These are phyloP conservation scores for Pyrenopolyporus hunteri DNA, from an alignment of 495 filamentous ascomycete genomes.

Conservation along the genomic window DNA sequence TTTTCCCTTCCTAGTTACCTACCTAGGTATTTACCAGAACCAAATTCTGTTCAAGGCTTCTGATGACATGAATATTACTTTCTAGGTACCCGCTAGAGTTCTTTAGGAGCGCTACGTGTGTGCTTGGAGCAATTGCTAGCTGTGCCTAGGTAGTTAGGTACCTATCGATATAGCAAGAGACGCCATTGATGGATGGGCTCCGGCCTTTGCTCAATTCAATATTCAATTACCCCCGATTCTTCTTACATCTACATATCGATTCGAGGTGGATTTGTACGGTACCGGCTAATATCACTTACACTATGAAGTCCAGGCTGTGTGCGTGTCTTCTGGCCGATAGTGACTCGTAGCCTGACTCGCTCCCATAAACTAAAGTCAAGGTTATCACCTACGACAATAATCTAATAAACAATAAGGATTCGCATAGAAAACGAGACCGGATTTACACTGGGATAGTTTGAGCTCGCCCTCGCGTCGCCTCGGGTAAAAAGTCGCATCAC, in stretches of 20 bases:
- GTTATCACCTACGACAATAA: conserved; percentile 55
- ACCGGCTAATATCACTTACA: conserved; percentile 63
- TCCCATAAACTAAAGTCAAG: conserved; percentile 37
- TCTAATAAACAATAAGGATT: conserved; percentile 62
- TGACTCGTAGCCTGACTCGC: conserved; percentile 48
- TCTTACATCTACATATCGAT: conserved; percentile 55
- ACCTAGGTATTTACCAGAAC: no score
- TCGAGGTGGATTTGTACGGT: conserved; percentile 59
- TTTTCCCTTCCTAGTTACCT: no score
- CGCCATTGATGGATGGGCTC: conserved; percentile 54
- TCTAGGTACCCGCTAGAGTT: no score
- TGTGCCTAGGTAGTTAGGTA: no score
- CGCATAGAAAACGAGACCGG: conserved; percentile 30
- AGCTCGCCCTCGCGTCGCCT: conserved; percentile 9
- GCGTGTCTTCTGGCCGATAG: conserved; percentile 55
- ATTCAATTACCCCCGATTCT: conserved; percentile 55
- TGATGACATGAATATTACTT: no score
- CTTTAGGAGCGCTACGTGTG: no score
- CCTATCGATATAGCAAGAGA: conserved; percentile 41
- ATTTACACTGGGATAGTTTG: conserved; percentile 16
- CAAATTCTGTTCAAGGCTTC: no score
- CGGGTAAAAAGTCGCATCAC: conserved; percentile 6
- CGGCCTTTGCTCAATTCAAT: conserved; percentile 55
- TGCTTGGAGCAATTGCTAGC: no score
- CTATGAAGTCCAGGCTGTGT: conserved; percentile 57